Evolutionary conservation across 2,329 filamentous ascomycete genomes (phyloP).

Genomic region (Colletotrichum sp.): DNA sequence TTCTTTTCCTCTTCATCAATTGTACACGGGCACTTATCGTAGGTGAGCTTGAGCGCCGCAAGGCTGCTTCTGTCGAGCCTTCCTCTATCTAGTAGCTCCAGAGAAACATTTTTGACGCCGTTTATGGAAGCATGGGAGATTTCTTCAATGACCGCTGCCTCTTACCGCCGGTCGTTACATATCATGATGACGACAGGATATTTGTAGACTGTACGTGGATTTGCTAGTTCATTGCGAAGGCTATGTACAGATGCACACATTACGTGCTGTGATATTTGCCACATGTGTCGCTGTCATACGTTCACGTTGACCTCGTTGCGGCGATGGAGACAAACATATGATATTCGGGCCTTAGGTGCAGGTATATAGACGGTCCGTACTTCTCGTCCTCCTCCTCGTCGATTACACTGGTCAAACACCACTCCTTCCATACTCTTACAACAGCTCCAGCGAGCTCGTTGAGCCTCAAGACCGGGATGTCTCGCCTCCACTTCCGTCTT

Average conservation of each 20-base stretch:
- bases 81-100: slow-evolving; percentile 75
- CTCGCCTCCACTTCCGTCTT: not conserved
- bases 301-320: not conserved
- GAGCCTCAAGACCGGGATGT: not conserved
- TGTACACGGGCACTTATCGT: slow-evolving; percentile 78
- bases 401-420: not conserved
- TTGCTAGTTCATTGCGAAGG: not conserved
- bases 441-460: not conserved
- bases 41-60: slow-evolving; percentile 65
- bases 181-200: not conserved
- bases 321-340: not conserved
- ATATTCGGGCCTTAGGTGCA: not conserved
- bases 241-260: not conserved
- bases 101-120: slow-evolving; percentile 65
- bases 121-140: slow-evolving; percentile 76
- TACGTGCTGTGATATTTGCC: not conserved
- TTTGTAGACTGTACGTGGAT: not conserved
- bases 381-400: not conserved
- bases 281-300: not conserved
- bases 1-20: slow-evolving; percentile 55
- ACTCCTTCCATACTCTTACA: not conserved
- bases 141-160: slow-evolving; percentile 67
- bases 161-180: slow-evolving; percentile 80
- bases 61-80: slow-evolving; percentile 61
- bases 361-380: not conserved